These are phyloP conservation scores for Phytophthora kernoviae DNA, from an alignment of 352 stramenopile species.

Conservation along the genomic window DNA sequence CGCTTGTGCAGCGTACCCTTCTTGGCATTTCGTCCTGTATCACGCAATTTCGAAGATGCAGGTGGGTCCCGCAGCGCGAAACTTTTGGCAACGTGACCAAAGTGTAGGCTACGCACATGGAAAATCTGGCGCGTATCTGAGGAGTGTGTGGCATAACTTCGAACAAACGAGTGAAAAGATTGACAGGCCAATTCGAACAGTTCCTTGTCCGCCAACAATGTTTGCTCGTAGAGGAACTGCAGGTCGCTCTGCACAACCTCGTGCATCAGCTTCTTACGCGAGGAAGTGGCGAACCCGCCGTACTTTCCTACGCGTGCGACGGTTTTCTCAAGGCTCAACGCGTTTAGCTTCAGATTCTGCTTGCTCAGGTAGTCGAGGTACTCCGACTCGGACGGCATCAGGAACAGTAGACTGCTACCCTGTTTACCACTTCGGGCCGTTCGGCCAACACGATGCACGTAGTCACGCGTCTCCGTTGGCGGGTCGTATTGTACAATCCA, in stretches of 20 bases:
- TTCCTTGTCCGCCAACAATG: slow-evolving; percentile 79
- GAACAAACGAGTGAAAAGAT: slow-evolving; percentile 93
- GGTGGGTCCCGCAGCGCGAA: slow-evolving; percentile 90
- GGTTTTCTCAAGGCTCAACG: slow-evolving; percentile 87
- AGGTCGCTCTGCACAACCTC: slow-evolving; percentile 83
- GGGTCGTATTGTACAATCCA: slow-evolving; percentile 99
- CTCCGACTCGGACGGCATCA: slow-evolving; percentile 95
- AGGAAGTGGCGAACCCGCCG: slow-evolving; percentile 61
- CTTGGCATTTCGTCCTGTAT: slow-evolving; percentile 76
- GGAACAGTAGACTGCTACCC: slow-evolving; percentile 96
- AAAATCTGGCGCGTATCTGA: slow-evolving; percentile 93
- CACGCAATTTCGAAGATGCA: slow-evolving; percentile 78
- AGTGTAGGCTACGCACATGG: slow-evolving; percentile 92
- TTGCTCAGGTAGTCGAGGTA: slow-evolving; percentile 94
- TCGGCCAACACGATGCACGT: slow-evolving; percentile 99
- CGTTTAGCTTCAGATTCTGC: slow-evolving; percentile 79
- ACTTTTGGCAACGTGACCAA: slow-evolving; percentile 94
- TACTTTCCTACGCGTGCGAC: slow-evolving; percentile 65
- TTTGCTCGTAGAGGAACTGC: slow-evolving; percentile 86
- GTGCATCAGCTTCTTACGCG: slow-evolving; percentile 81
- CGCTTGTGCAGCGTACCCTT: slow-evolving; percentile 84
- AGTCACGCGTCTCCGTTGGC: slow-evolving; percentile 98
- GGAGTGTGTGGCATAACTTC: slow-evolving; percentile 93
- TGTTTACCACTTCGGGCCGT: slow-evolving; percentile 98
- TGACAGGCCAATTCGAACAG: slow-evolving; percentile 87